These are phyloP conservation scores for Stephania japonica DNA, from an alignment of 164 flowering plant species.

Conservation along the genomic window DNA sequence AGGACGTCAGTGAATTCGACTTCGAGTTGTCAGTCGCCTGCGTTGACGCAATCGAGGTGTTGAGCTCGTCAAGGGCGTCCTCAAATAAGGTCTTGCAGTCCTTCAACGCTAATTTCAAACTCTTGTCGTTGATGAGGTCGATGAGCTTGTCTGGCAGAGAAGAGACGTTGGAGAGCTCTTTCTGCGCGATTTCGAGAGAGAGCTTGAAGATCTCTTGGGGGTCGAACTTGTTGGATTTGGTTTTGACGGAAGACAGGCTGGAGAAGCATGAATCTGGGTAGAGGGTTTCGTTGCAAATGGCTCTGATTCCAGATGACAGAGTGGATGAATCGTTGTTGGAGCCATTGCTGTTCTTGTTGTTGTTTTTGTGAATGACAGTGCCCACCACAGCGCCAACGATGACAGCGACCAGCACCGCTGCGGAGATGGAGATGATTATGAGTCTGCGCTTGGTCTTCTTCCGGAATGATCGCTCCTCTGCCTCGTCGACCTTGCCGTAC, in stretches of 20 bases:
- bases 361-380: conserved; percentile 22
- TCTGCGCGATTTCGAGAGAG: conserved; percentile 38
- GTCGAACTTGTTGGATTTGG: conserved; percentile 18
- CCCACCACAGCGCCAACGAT: conserved; percentile 45
- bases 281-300: conserved; percentile 40
- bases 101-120: conserved; percentile 24
- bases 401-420: conserved; percentile 32
- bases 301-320: conserved; percentile 20
- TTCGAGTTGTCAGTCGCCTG: conserved; percentile 15
- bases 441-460: conserved; percentile 40
- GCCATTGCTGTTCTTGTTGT: neutral
- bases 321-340: conserved; percentile 5
- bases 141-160: conserved; percentile 21
- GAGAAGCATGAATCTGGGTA: conserved; percentile 44
- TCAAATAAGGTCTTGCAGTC: conserved; percentile 44
- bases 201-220: conserved; percentile 38
- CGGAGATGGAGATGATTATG: conserved; percentile 42
- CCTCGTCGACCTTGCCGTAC: conserved; percentile 51
- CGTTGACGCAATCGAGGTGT: conserved; percentile 38
- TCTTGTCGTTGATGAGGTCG: conserved; percentile 13
- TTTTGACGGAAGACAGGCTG: conserved; percentile 24
- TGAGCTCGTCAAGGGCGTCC: conserved; percentile 44
- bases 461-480: conserved; percentile 42
- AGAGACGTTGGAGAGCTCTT: conserved; percentile 32
- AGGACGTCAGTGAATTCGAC: conserved; percentile 25